Evolutionary conservation across 2,329 filamentous ascomycete genomes (phyloP), one percentile per base, ranked within the genome.

Genomic region (Epichloe brachyelytri): DNA sequence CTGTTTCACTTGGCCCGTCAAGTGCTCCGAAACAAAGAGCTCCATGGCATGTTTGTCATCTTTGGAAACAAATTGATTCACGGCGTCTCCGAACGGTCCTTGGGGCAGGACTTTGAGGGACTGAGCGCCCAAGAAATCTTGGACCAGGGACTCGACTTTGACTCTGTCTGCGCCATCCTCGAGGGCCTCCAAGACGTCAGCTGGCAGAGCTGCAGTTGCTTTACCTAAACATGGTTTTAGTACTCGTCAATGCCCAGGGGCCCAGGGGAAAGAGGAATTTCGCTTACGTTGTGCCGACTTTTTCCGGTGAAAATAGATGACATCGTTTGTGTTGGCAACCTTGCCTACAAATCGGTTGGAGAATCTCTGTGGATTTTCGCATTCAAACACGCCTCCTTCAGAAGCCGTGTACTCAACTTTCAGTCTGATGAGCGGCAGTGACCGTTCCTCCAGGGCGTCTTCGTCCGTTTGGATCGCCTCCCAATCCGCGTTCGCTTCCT

Each of bases 31-130:
- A 10, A 91, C 83, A 59, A 91, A 91, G 43, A 82, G 72, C 61
- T 90, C 82, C 82, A 97, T 88, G 3, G 88, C 88, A 59, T 93
- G 83, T 63, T 90, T 95, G 70, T 98, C 93, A 57, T 95, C 88
- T 58, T 97, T 97, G 64, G 90, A 83, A 26, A 98, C 88, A 60
- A 93, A 98, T 54, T 95, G 86, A 45, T 83, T 84, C 5, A 98
- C 88, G 0, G 93, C 93, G 61, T 97, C 90, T 15, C 89, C 86
- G 61, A 98, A 96, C 0, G 85, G 86, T 33, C 90, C 93, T 60
- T 95, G 88, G 0, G 93, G 93, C 0, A 98, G 75, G 46, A 98
- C 93, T 52, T 90, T 95, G 34, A 98, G 78, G 0, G 88, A 90
- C 61, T 97, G 90, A 0, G 87, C 86, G 0, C 80, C 79, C 3